Conservation (phyloP, 768 basidiomycete species). For the Podaxis sp. region DNA sequence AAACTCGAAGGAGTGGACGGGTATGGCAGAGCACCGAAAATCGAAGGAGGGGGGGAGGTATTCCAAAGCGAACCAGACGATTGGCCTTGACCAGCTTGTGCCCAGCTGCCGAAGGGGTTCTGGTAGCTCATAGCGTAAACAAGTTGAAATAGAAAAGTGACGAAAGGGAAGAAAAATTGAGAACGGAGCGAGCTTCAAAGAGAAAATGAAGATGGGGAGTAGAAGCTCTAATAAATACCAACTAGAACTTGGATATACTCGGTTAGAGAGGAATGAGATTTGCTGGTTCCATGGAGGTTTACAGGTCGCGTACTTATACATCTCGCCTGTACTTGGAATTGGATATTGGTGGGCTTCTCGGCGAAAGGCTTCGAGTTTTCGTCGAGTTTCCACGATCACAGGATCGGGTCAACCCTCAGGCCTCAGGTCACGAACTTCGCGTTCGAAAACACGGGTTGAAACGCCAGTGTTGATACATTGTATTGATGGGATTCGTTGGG, state of each 20-base stretch:
- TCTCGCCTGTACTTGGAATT: neutral
- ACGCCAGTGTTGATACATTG: neutral
- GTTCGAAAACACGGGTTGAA: neutral
- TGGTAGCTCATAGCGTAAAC: constrained; percentile 25
- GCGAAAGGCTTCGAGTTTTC: neutral
- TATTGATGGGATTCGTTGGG: too few species aligned
- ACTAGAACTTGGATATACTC: neutral
- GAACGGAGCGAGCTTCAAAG: neutral
- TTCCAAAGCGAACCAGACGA: constrained; percentile 22
- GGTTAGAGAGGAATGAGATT: neutral
- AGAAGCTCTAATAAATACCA: neutral
- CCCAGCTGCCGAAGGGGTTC: constrained; percentile 41
- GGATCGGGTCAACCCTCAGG: neutral
- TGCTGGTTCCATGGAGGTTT: neutral
- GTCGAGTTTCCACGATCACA: neutral
- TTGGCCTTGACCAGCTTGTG: constrained; percentile 25
- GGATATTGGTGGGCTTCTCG: neutral
- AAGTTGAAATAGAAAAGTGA: constrained; percentile 1
- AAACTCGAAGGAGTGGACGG: constrained; percentile 33
- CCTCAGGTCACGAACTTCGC: neutral
- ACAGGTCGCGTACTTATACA: neutral
- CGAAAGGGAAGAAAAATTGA: neutral
- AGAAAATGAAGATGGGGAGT: neutral
- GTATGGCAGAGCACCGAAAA: constrained; percentile 66
- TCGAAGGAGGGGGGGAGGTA: constrained; percentile 39